A percentile compares a stretch with the other conserved stretches of the same genome.
Evolutionary conservation across 2,329 filamentous ascomycete species (phyloP).

Genomic region (Gaeumannomyces tritici): DNA sequence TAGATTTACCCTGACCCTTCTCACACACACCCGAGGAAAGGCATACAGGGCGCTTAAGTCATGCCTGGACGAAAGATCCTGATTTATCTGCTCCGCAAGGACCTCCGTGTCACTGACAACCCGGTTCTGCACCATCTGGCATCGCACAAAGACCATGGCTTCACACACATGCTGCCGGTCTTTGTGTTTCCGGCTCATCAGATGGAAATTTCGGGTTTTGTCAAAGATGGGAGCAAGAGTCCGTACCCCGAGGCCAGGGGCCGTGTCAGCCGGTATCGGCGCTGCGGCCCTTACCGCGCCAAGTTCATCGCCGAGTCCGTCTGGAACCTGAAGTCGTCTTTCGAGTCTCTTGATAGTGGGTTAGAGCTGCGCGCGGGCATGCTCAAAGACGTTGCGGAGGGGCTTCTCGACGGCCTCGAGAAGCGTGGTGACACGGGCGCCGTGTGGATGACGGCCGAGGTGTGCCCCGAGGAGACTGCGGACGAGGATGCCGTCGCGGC

Average conservation of each 20-base stretch:
- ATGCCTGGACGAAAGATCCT: constrained; percentile 35
- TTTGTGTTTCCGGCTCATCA: constrained; percentile 63
- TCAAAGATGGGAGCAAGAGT: constrained; percentile 39
- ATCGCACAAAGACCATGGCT: constrained; percentile 38
- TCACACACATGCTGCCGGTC: constrained; percentile 62
- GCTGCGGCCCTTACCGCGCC: constrained; percentile 62
- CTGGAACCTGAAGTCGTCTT: constrained; percentile 58
- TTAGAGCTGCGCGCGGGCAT: constrained; percentile 56
- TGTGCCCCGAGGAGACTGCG: constrained; percentile 56
- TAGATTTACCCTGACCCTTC: background rate
- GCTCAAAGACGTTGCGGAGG: constrained; percentile 46
- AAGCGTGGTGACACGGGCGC: constrained; percentile 33
- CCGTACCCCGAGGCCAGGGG: constrained; percentile 64
- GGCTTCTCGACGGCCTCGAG: constrained; percentile 42
- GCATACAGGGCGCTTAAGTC: background rate
- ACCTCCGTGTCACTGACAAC: constrained; percentile 66
- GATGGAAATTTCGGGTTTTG: constrained; percentile 65
- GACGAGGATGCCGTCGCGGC: constrained; percentile 50
- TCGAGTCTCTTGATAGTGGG: constrained; percentile 50
- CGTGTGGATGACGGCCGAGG: constrained; percentile 67
- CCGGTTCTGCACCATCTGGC: constrained; percentile 55
- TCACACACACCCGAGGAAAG: background rate
- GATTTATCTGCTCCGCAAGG: constrained; percentile 63
- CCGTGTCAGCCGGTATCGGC: constrained; percentile 57
- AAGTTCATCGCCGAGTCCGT: constrained; percentile 65